Conservation (phyloP, 2,329 filamentous ascomycete species). For the Aspergillus hortae region DNA sequence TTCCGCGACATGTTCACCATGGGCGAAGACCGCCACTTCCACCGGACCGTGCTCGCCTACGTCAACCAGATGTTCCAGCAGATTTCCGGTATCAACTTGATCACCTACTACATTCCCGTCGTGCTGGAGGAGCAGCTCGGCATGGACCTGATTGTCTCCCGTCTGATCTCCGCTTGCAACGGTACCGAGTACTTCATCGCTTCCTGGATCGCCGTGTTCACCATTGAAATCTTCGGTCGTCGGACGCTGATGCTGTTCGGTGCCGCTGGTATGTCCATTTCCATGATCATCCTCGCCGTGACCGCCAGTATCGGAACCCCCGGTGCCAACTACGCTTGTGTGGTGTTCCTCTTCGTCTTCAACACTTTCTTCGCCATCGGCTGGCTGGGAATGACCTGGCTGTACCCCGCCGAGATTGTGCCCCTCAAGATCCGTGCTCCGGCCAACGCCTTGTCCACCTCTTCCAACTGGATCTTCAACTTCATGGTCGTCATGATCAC, state of each 20-base stretch:
- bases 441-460: constrained; percentile 61
- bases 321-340: constrained; percentile 24
- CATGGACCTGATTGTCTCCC: constrained; percentile 38
- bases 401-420: constrained; percentile 48
- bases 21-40: constrained; percentile 54
- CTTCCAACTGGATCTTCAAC: constrained; percentile 56
- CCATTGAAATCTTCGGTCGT: constrained; percentile 51
- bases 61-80: constrained; percentile 57
- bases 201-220: constrained; percentile 49
- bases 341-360: constrained; percentile 57
- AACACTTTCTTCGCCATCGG: constrained; percentile 66
- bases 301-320: constrained; percentile 21
- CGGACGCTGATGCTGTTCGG: constrained; percentile 70
- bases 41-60: constrained; percentile 54
- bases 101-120: constrained; percentile 44
- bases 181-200: constrained; percentile 54
- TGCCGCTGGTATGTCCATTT: constrained; percentile 59
- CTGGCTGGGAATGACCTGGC: constrained; percentile 62
- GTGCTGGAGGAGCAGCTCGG: constrained; percentile 44
- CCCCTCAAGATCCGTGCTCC: constrained; percentile 58
- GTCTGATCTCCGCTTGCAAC: constrained; percentile 52
- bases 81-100: constrained; percentile 44
- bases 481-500: constrained; percentile 66
- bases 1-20: constrained; percentile 59
- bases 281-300: constrained; percentile 59